These are phyloP conservation scores for Saccharomycopsis fibuligera DNA, from an alignment of 805 yeast species.

Conservation along the genomic window DNA sequence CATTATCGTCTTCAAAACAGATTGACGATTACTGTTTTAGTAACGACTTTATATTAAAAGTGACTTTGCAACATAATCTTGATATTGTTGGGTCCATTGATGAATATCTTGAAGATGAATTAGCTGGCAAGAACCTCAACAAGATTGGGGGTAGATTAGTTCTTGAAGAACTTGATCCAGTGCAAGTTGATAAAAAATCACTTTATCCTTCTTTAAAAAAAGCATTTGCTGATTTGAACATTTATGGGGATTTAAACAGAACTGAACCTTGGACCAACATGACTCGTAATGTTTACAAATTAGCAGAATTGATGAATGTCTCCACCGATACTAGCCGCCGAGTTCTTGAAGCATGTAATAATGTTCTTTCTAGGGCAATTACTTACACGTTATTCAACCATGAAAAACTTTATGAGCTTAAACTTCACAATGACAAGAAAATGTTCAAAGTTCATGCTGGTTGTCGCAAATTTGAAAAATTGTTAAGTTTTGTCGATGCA, in stretches of 20 bases:
- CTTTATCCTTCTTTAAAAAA: no score
- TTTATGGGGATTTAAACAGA: not conserved
- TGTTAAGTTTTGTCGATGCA: not conserved
- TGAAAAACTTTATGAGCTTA: not conserved
- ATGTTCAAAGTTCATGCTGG: not conserved
- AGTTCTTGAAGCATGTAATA: not conserved
- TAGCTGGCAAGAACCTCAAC: no score
- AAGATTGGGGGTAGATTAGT: no score
- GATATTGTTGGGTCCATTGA: not conserved
- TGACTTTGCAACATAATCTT: not conserved
- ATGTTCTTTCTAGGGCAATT: not conserved
- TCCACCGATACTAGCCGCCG: not conserved
- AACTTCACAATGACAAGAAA: not conserved
- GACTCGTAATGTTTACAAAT: not conserved
- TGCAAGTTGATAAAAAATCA: no score
- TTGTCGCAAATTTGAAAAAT: not conserved
- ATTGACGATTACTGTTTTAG: no score
- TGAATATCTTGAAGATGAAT: not conserved
- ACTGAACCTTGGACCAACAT: not conserved
- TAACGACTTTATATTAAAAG: not conserved
- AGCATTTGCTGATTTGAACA: not conserved
- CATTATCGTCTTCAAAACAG: no score
- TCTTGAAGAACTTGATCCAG: no score
- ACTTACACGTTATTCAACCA: not conserved
- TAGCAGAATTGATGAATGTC: not conserved